Base-by-base conservation (phyloP, 495 filamentous ascomycete species). In the Hypomontagnella monticulosa region DNA sequence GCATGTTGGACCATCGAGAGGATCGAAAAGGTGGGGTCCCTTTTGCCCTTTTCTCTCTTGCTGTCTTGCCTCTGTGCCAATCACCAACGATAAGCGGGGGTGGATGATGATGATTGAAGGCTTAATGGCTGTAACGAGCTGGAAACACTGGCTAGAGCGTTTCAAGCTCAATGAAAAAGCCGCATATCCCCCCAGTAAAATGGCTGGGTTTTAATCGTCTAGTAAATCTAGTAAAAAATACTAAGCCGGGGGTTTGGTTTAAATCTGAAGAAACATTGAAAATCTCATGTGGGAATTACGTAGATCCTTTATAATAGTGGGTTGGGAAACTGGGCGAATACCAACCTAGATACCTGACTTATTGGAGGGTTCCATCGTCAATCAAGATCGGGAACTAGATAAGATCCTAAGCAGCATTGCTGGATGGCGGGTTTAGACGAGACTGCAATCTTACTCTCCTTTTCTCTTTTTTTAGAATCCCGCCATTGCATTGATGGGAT, bases 231-330 rank as follows among this genome's bases (percentile, higher is more conserved):
- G 23, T 27, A 27, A 6, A 27, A 27, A 37, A 59, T 43, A 59
- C 47, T 42, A 51, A 34, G 55, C 50, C 38, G 43, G 51, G 51
- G 30, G 42, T 44, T 59, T 54, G 37, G 44, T 12, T 52, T 52
- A 48, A 60, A 63, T 56, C 50, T 49, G 48, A 46, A 55, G 48
- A 43, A 38, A 38, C 3, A 6, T 27, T 27, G 23, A 27, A 54
- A 56, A 67, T 61, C 56, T 61, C 50, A 48, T 54, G 65, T 58
- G 19, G 53, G 15, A 44, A 63, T 54, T 67, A 67, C 64, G 58
- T 63, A 67, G 65, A 67, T 67, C 59, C 32, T 54, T 57, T 67
- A 61, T 62, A 62, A 57, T 61, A 38, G 58, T 62, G 64, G 53
- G 41, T 23, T 53, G 32, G 40, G 53, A 36, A 34, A 19, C 41